These are phyloP conservation scores for Umbilicaria muhlenbergii DNA, from an alignment of 495 filamentous ascomycete genomes.

Conservation along the genomic window DNA sequence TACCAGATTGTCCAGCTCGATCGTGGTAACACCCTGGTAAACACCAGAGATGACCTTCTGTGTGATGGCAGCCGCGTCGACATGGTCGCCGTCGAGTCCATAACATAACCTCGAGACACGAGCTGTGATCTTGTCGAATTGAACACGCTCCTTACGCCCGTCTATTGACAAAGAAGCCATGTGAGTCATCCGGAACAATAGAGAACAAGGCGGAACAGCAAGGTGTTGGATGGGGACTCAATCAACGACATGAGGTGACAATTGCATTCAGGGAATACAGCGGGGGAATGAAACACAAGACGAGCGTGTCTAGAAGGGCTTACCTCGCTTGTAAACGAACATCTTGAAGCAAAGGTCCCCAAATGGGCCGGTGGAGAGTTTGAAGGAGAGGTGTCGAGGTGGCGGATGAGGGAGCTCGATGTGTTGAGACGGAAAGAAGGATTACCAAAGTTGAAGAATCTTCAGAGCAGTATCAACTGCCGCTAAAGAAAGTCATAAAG, in stretches of 20 bases:
- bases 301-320: slow-evolving; percentile 14
- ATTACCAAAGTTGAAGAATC: too few relatives aligned
- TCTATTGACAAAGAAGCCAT: slow-evolving; percentile 32
- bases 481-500: too few relatives aligned
- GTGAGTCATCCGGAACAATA: slow-evolving; percentile 14
- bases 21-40: slow-evolving; percentile 92
- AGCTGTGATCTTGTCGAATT: slow-evolving; percentile 99
- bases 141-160: slow-evolving; percentile 98
- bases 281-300: slow-evolving; percentile 15
- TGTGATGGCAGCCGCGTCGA: slow-evolving; percentile 95
- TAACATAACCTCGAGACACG: slow-evolving; percentile 96
- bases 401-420: too few relatives aligned
- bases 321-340: slow-evolving; percentile 62
- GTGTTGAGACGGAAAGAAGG: too few relatives aligned
- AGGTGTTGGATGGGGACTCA: background rate
- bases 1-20: slow-evolving; percentile 94
- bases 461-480: too few relatives aligned
- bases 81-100: slow-evolving; percentile 87
- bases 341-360: slow-evolving; percentile 21
- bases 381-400: background rate
- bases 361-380: background rate
- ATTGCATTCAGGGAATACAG: background rate
- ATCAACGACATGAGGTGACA: background rate
- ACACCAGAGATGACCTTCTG: slow-evolving; percentile 99
- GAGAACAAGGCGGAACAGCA: background rate